Conservation (phyloP, 1,284 basidiomycete genomes). For the Vanrija sp. region DNA sequence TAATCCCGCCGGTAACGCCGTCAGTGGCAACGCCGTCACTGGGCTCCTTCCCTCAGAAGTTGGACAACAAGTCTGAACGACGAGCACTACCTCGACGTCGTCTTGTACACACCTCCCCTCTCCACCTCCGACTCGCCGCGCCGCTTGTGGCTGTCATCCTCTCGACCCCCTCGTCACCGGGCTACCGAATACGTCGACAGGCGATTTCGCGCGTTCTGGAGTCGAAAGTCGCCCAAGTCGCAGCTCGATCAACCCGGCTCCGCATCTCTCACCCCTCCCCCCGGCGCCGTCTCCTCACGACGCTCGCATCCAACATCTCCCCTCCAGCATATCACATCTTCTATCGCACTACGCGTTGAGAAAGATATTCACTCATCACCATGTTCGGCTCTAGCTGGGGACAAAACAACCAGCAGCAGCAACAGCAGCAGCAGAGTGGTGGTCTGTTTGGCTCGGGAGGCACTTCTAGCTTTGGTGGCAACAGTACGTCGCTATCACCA, state of each 20-base stretch:
- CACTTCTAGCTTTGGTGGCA: conserved; percentile 19
- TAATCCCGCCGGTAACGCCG: too few species aligned
- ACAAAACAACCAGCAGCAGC: conserved; percentile 43
- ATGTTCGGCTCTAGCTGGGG: conserved; percentile 46
- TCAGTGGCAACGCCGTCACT: too few species aligned
- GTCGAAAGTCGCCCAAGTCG: background rate
- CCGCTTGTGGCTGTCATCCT: background rate
- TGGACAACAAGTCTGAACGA: too few species aligned
- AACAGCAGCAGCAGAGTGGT: conserved; percentile 49
- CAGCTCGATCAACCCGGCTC: background rate
- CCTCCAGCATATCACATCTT: background rate
- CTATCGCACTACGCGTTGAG: too few species aligned
- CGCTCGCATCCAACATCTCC: background rate
- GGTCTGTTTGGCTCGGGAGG: conserved; percentile 33
- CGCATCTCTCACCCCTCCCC: background rate
- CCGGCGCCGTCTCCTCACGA: background rate
- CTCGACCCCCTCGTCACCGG: background rate
- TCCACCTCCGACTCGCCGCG: too few species aligned
- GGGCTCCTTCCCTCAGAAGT: too few species aligned
- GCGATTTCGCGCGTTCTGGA: background rate
- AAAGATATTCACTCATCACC: background rate
- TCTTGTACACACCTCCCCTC: too few species aligned
- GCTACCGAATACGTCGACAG: background rate
- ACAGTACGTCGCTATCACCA: conserved; percentile 5
- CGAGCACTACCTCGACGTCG: background rate